These are phyloP conservation scores for Phoenix dactylifera DNA, from an alignment of 176 grass and related monocot species.

Conservation along the genomic window DNA sequence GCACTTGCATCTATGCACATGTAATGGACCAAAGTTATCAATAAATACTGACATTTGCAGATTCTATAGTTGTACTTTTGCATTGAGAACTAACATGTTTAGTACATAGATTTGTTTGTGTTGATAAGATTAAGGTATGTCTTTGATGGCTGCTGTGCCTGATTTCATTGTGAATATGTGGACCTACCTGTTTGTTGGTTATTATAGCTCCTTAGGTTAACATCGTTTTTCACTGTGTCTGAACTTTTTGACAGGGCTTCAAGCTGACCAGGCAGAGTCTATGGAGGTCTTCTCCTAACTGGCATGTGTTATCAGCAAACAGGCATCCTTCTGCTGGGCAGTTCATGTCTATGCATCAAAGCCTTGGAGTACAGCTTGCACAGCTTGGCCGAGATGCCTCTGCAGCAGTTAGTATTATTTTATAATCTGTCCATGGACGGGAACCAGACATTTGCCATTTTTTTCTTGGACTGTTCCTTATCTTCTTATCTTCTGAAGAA, in stretches of 20 bases:
- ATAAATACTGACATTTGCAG: too few relatives aligned
- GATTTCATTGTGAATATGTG: neutral
- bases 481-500: slow-evolving; percentile 8
- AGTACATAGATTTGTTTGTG: too few relatives aligned
- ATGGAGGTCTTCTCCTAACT: slow-evolving; percentile 51
- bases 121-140: too few relatives aligned
- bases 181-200: neutral
- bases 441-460: too few relatives aligned
- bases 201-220: slow-evolving; percentile 2
- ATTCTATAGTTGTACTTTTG: too few relatives aligned
- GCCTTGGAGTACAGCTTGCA: slow-evolving; percentile 60
- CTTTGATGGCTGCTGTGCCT: too few relatives aligned
- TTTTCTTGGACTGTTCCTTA: too few relatives aligned
- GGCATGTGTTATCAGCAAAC: slow-evolving; percentile 54
- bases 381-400: slow-evolving; percentile 65
- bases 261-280: slow-evolving; percentile 61
- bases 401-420: slow-evolving; percentile 30
- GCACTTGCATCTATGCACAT: too few relatives aligned
- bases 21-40: too few relatives aligned
- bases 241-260: slow-evolving; percentile 38
- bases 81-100: too few relatives aligned
- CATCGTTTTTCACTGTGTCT: neutral
- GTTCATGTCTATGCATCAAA: slow-evolving; percentile 71
- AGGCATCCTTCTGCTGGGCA: slow-evolving; percentile 38
- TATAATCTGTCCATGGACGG: neutral